phyloP scores from a whole-genome alignment of 495 filamentous ascomycete genomes.

The Penicillium maclennaniae region DNA sequence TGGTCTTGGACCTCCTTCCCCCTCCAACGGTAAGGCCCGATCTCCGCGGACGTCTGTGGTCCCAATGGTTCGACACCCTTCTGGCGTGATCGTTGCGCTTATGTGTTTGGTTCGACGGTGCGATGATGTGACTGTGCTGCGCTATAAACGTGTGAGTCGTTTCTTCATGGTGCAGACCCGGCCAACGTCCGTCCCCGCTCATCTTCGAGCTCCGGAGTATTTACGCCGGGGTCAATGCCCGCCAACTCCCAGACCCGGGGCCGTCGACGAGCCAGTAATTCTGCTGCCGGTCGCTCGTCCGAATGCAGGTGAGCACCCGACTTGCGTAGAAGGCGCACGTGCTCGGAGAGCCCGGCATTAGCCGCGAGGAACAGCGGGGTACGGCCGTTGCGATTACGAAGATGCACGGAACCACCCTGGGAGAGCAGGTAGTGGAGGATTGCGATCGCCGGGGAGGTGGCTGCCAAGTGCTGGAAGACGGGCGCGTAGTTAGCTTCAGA shows the following conservation, averaged over 20 bases:
- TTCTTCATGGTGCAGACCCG: conserved; percentile 33
- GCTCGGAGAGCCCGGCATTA: conserved; percentile 55
- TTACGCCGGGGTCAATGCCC: conserved; percentile 38
- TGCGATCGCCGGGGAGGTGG: conserved; percentile 52
- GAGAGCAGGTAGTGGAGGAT: conserved; percentile 70
- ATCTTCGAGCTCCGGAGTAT: conserved; percentile 36
- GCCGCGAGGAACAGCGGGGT: conserved; percentile 80
- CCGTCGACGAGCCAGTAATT: conserved; percentile 41
- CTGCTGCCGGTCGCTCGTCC: conserved; percentile 53
- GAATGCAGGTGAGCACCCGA: conserved; percentile 69
- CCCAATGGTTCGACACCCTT: conserved; percentile 5
- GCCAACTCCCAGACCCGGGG: conserved; percentile 47
- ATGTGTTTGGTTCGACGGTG: conserved; percentile 1
- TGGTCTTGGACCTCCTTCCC: conserved; percentile 6
- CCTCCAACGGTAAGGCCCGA: conserved; percentile 19
- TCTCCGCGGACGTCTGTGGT: conserved; percentile 18
- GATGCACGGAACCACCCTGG: conserved; percentile 80
- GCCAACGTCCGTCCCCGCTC: conserved; percentile 25
- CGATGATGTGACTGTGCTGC: conserved; percentile 11
- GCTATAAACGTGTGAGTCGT: conserved; percentile 1
- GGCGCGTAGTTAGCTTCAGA: conserved; percentile 2
- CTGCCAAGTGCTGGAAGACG: conserved; percentile 55
- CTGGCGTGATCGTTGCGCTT: conserved; percentile 17
- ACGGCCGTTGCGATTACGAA: conserved; percentile 73
- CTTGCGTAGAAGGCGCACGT: conserved; percentile 62